phyloP scores from a whole-genome alignment of 2,329 filamentous ascomycete genomes.

The Penicillium sp. region DNA sequence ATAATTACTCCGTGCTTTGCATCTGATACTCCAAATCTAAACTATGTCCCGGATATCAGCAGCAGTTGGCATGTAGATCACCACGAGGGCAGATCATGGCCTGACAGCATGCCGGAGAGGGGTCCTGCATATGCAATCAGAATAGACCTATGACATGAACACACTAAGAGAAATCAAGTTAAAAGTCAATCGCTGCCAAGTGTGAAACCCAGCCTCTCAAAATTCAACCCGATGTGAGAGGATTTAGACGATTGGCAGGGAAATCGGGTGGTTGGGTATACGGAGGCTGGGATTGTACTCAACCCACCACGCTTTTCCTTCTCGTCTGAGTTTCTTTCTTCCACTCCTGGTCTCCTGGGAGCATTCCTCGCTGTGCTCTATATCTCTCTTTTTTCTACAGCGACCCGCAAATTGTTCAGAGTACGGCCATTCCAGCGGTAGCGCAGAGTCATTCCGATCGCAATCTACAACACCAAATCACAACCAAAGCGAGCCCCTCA shows the following conservation, averaged over 20 bases:
- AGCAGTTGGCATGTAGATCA: slow-evolving; percentile 8
- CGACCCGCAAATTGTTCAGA: slow-evolving; percentile 4
- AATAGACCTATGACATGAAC: slow-evolving; percentile 7
- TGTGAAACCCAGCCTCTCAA: slow-evolving; percentile 19
- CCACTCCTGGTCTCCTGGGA: slow-evolving; percentile 13
- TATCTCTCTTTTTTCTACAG: background rate
- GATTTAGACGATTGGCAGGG: slow-evolving; percentile 14
- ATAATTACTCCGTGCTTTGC: too few species aligned
- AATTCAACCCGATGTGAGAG: slow-evolving; percentile 1
- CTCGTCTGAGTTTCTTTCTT: slow-evolving; percentile 10
- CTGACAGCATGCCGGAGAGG: background rate
- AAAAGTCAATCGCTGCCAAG: slow-evolving; percentile 3
- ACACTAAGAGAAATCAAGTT: background rate
- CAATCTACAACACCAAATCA: slow-evolving; percentile 1
- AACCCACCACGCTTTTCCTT: slow-evolving; percentile 13
- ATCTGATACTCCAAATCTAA: too few species aligned
- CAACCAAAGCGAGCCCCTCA: slow-evolving; percentile 6
- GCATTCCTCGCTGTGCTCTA: slow-evolving; percentile 6
- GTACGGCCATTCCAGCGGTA: too few species aligned
- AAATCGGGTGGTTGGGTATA: slow-evolving; percentile 36
- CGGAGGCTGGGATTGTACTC: slow-evolving; percentile 29
- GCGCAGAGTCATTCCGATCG: slow-evolving; percentile 5
- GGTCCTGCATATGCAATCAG: slow-evolving; percentile 6
- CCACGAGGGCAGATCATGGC: slow-evolving; percentile 10
- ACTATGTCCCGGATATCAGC: background rate